Evolutionary conservation across 306 rosid genomes (phyloP), one percentile per base, ranked within the genome.

Genomic region (Fragaria iinumae): DNA sequence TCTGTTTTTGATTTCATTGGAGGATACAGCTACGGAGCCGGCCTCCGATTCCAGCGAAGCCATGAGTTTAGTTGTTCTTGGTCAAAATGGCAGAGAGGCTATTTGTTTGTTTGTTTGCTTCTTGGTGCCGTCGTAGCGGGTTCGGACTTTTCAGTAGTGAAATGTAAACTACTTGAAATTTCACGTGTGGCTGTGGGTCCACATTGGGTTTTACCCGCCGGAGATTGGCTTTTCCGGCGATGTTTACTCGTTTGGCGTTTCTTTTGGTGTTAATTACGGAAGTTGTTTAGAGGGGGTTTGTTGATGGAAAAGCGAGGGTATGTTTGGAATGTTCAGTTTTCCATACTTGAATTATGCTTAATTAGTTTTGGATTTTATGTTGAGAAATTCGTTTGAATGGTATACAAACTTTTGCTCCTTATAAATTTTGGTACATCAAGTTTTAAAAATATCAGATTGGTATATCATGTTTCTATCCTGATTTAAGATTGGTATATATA

Each of bases 21-120:
- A 49, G 17, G 66, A 13, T 60, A 43, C 55, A 53, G 60, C 41
- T 50, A 67, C 65, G 36, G 59, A 53, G 62, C 49, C 45, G 56
- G 25, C 57, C 80, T 82, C 75, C 57, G 72, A 73, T 71, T 83
- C 84, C 81, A 72, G n/a, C 39, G 87, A 81, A 74, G 83, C 83
- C 89, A 82, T 64, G 43, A 32, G 16, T 44, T 45, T 21, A 44
- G 7, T 4, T 45, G 27, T 43, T 43, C 60, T 38, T 38, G 8
- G 70, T 29, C 29, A 4, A 23, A 34, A 21, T 17, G 56, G 17
- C 13, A 68, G 45, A 25, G 12, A 21, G 67, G 52, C 52, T 13
- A 5, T 23, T 48, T 0, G 27, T 36, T 65, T 8, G 69, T 65
- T 16, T 34, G 10, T 41, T 75, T 47, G n/a, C 25, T 45, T 48